A percentile compares a stretch with the other conserved stretches of the same genome.
Evolutionary conservation across 2,329 filamentous ascomycete species (phyloP).

Genomic region (Ceratocystis alfenasii): DNA sequence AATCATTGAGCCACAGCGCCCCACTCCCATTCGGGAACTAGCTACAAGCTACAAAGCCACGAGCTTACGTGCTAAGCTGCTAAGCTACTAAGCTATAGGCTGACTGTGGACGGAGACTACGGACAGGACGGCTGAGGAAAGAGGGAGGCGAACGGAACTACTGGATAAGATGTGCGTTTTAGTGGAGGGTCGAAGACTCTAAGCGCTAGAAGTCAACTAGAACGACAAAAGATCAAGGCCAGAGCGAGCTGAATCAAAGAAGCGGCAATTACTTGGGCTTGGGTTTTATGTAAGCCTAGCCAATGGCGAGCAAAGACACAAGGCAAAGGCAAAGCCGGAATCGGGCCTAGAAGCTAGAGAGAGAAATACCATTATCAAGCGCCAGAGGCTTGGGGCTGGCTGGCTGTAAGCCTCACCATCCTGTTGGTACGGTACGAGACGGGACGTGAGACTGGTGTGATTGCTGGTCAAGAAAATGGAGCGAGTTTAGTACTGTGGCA

Average conservation of each 20-base stretch:
- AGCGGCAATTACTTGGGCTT: too few species aligned
- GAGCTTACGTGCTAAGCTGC: too few species aligned
- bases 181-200: neutral
- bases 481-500: neutral
- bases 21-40: neutral
- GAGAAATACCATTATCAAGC: neutral
- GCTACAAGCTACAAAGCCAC: neutral
- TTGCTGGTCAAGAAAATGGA: neutral
- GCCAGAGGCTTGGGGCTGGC: neutral
- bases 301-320: neutral
- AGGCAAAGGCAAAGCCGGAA: neutral
- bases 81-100: neutral
- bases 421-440: neutral
- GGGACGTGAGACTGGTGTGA: too few species aligned
- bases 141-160: neutral
- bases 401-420: neutral
- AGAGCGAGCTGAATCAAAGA: neutral
- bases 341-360: neutral
- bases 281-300: neutral
- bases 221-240: neutral
- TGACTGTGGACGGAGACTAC: neutral
- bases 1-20: neutral
- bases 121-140: neutral
- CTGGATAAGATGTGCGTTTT: neutral
- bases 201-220: constrained; percentile 5